These are phyloP conservation scores for Fusarium sp. DNA, from an alignment of 2,329 filamentous ascomycete species.

Conservation along the genomic window DNA sequence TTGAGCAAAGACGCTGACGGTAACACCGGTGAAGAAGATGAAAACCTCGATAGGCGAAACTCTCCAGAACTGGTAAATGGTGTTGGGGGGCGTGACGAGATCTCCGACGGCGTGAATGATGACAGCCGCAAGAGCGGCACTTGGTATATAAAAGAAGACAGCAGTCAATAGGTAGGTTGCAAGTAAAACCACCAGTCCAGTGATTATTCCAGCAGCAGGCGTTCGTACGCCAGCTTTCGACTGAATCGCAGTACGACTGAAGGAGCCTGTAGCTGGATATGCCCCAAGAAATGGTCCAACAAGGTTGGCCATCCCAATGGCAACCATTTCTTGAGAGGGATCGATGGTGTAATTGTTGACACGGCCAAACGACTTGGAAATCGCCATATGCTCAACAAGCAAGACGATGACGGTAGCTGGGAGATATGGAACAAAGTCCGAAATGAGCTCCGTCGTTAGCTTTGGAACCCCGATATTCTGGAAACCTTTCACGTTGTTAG, in stretches of 20 bases:
- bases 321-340: constrained; percentile 94
- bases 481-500: constrained; percentile 67
- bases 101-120: constrained; percentile 97
- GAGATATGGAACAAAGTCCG: constrained; percentile 75
- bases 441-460: constrained; percentile 74
- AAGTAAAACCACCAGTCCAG: constrained; percentile 84
- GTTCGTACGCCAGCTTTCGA: constrained; percentile 96
- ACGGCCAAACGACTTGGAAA: constrained; percentile 95
- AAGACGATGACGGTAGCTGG: constrained; percentile 93
- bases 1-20: constrained; percentile 86
- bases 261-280: constrained; percentile 94
- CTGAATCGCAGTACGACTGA: constrained; percentile 96
- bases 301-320: constrained; percentile 90
- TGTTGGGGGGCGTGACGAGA: constrained; percentile 89
- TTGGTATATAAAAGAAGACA: constrained; percentile 95
- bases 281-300: constrained; percentile 91
- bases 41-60: constrained; percentile 90
- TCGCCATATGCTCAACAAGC: constrained; percentile 95
- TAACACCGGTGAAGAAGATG: constrained; percentile 92
- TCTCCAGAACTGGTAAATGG: constrained; percentile 94
- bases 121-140: constrained; percentile 81
- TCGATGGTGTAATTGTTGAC: constrained; percentile 97
- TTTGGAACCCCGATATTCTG: constrained; percentile 79
- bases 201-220: constrained; percentile 90
- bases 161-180: constrained; percentile 90